Base-by-base conservation (phyloP, 192 early-diverging fungal genomes). In the Coemansia guatemalensis region DNA sequence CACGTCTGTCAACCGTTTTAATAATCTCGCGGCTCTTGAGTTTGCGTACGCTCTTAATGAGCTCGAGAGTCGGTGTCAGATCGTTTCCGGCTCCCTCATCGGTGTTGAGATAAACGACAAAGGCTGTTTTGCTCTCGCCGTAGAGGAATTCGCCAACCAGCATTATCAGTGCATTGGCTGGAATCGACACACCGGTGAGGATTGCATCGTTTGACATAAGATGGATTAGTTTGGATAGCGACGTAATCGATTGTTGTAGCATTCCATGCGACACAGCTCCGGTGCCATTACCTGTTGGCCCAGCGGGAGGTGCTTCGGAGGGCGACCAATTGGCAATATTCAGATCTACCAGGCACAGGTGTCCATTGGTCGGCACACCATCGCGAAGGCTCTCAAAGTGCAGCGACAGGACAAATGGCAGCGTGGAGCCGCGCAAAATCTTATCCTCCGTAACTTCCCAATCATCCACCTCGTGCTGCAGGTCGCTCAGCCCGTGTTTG, bases 401-500 rank as follows among this genome's bases (percentile, higher is more conserved):
- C 27, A 81, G 56, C 33, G 78, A 81, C 44, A 81, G 44, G 33
- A 81, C 71, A 33, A 72, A 81, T 4, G 78, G 78, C 33, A 81
- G 60, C 21, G 78, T 73, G 24, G 78, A 56, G 26, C 78, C 78
- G 7, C 61, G 65, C 56, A 73, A 33, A 22, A 81, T 72, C 57
- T 72, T 71, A 17, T 71, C 56, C 57, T 73, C 73, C 0, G 63
- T 53, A 30, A 59, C 27, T 51, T 68, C 73, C 78, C 78, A 81
- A 69, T 81, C 78, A 20, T 81, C 78, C 4, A 81, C 73, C 27
- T 75, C 72, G 60, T 75, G 78, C 53, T 81, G 78, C 56, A 81
- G 64, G 33, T 51, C 73, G 12, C 58, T 56, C 22, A 81, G 73
- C 6, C 78, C 78, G 32, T 72, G 35, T 4, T 7, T 8, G 9